Conservation (phyloP, 495 filamentous ascomycete genomes). For the Gamarada debralockiae region DNA sequence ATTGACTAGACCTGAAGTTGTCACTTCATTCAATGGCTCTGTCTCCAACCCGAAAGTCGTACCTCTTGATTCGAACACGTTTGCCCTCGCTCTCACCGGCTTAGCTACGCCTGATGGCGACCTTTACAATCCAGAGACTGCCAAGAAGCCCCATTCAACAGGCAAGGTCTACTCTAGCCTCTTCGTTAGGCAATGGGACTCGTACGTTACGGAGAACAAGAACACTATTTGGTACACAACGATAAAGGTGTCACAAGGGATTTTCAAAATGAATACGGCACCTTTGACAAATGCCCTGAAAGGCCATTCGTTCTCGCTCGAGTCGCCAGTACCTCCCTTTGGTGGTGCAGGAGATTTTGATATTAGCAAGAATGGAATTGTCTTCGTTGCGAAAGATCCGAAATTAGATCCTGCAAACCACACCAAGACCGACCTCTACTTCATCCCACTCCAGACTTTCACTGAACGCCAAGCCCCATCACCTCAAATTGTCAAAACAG, state of each 20-base stretch:
- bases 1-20: conserved; percentile 25
- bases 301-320: conserved; percentile 15
- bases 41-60: conserved; percentile 74
- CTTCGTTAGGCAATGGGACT: conserved; percentile 78
- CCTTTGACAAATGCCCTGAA: conserved; percentile 53
- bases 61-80: conserved; percentile 52
- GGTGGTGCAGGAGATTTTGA: conserved; percentile 53
- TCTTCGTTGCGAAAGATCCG: conserved; percentile 78
- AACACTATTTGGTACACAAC: conserved; percentile 71
- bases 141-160: conserved; percentile 49
- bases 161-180: conserved; percentile 66
- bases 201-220: conserved; percentile 62
- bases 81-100: conserved; percentile 67
- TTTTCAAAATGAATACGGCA: conserved; percentile 35
- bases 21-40: conserved; percentile 58
- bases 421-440: conserved; percentile 77
- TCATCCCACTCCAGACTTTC: conserved; percentile 59
- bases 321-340: conserved; percentile 56
- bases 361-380: conserved; percentile 53
- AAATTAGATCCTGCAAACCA: conserved; percentile 70
- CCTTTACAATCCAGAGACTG: conserved; percentile 56
- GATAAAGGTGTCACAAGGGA: conserved; percentile 46
- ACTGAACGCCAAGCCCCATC: conserved; percentile 43
- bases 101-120: conserved; percentile 57
- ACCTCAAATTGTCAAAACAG: conserved; percentile 44